Percentiles rank a stretch among this genome's conserved stretches.
These are phyloP conservation scores for Calophaca sinica DNA, from an alignment of 306 rosid species.

Conservation along the genomic window DNA sequence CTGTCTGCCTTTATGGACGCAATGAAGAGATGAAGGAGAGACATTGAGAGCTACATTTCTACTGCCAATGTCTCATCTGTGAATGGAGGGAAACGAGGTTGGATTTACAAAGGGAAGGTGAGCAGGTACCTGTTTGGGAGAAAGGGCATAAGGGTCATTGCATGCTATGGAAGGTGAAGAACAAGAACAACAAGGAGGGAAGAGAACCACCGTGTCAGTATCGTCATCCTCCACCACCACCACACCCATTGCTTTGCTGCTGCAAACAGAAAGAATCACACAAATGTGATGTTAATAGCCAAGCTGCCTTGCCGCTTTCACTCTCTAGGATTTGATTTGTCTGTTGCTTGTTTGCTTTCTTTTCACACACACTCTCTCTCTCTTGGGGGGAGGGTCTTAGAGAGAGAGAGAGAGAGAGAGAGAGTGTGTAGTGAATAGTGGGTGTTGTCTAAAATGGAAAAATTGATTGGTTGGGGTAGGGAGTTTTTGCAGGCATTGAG, in stretches of 20 bases:
- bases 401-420: conserved; percentile 14
- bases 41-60: conserved; percentile 69
- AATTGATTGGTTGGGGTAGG: conserved; percentile 56
- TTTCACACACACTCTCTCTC: neutral
- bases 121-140: conserved; percentile 57
- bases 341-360: neutral
- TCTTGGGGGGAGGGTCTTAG: neutral
- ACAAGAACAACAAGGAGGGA: neutral
- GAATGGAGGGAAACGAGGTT: conserved; percentile 62
- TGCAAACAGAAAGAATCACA: conserved; percentile 19
- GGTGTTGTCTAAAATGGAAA: conserved; percentile 41
- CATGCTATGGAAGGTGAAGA: conserved; percentile 27
- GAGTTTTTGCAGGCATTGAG: conserved; percentile 51
- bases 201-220: conserved; percentile 15
- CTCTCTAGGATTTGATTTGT: neutral
- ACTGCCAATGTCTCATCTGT: conserved; percentile 49
- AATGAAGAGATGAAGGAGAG: conserved; percentile 53
- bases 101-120: conserved; percentile 60
- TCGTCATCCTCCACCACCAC: conserved; percentile 45
- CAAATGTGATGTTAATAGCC: neutral
- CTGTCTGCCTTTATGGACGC: conserved; percentile 78
- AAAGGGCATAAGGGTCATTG: conserved; percentile 58
- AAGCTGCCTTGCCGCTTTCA: conserved; percentile 45
- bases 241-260: conserved; percentile 40
- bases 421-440: neutral